Conservation (phyloP, 2,329 filamentous ascomycete species). For the Rhynchosporium graminicola region DNA sequence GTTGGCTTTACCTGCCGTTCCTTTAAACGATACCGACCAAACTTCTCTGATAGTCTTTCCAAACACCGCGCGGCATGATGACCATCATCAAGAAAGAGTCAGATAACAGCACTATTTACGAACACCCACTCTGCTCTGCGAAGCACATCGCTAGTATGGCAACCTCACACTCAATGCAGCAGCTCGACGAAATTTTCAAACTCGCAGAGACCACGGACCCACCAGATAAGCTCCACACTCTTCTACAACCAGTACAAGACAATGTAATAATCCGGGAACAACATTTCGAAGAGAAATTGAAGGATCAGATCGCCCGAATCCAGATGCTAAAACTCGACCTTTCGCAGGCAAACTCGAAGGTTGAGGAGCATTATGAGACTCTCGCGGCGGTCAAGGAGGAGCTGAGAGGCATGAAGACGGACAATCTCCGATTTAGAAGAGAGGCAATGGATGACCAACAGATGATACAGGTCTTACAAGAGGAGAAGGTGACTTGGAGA, state of each 20-base stretch:
- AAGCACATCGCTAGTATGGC: neutral
- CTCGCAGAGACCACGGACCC: neutral
- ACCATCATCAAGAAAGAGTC: neutral
- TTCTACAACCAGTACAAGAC: neutral
- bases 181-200: conserved; percentile 1
- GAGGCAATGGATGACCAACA: neutral
- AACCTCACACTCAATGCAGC: neutral
- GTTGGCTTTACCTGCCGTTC: no score
- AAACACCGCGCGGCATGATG: neutral
- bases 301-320: neutral
- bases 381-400: neutral
- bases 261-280: neutral
- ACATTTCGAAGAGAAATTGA: neutral
- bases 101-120: no score
- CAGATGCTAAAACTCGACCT: neutral
- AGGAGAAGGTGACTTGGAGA: neutral
- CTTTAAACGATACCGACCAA: no score
- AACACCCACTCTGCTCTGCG: neutral
- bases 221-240: neutral
- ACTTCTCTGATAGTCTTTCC: neutral
- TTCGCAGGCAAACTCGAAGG: neutral
- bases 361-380: neutral
- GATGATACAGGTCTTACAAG: neutral
- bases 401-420: neutral
- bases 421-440: neutral